Base-by-base conservation (phyloP, 2,329 filamentous ascomycete species). In the Aureobasidium sp. region DNA sequence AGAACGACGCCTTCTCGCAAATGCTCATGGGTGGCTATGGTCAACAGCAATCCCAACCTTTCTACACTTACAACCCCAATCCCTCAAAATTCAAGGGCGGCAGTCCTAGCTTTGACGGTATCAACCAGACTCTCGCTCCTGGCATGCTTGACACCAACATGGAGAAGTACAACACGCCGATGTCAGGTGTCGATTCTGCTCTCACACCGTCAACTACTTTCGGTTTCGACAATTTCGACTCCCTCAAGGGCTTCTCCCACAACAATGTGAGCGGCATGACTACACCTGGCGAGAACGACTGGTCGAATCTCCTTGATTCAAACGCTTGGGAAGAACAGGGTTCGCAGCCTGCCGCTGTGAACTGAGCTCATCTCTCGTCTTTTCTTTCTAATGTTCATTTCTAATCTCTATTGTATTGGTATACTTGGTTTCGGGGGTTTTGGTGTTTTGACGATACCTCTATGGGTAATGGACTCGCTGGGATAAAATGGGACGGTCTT, bases 21-120 rank as follows among this genome's bases (percentile, higher is more conserved):
- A 71, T 76, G 63, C 71, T 80, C 61, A 80, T 80, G 76, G 70
- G 70, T 27, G 75, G 75, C 11, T 75, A 73, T 51, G 73, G 75
- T 19, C 69, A 70, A 31, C 61, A 55, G 43, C 63, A 75, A 17
- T 68, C 72, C n/a, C 74, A 75, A 62, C 72, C 53, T 60, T 73
- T 67, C 46, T 80, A 79, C 64, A 74, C 71, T 2, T 79, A 78
- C 69, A 74, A 75, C 62, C 75, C 73, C n/a, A 76, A 77, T 59
- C 65, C 70, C 6, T 67, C 72, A 17, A 57, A 57, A 31, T 21
- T 64, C 64, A 51, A 72, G 66, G 65, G 63, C 58, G 66, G 63
- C 43, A 40, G 60, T 57, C 62, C 53, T 65, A 65, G 59, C 60
- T 69, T 65, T 33, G 69, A 69, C 29, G 74, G 73, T 23, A 74